Evolutionary conservation across 23 red algal species (phyloP), one percentile per base, ranked within the genome.

Genomic region (Gracilariopsis chorda): DNA sequence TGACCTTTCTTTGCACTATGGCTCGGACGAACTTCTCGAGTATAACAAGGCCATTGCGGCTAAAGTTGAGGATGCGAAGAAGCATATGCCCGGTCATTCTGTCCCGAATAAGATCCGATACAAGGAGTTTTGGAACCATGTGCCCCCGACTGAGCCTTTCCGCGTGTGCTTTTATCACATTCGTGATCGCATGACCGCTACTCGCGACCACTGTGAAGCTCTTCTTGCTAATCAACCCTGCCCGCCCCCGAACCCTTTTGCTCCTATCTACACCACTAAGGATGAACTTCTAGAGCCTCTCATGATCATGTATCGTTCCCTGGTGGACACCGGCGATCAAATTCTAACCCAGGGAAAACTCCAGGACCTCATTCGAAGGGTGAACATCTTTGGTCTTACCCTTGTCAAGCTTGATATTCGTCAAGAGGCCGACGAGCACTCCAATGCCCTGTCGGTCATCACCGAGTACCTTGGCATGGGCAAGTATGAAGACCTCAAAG

Each of bases 101-200:
- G 55, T 65, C 64, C 39, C 89, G 8, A 91, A 81, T 20, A 95
- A 86, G 63, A 93, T 98, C 57, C 94, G 91, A 33, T 99, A 92
- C 90, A 93, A 94, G 48, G 97, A 99, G 92, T 99, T 99, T 83
- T 99, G 93, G 97, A 95, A 99, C 84, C 90, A 96, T 56, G 97
- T 99, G 30, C 97, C 97, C 12, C 93, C 93, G 14, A 89, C 90
- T 0, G 97, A 99, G 70, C 97, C 97, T 17, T 99, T 96, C 62
- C 97, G 97, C 7, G 67, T 95, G 52, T 82, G 87, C 42, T 83
- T 99, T 42, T 92, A 93, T n/a, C 86, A 96, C 79, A 72, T 99
- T 58, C 97, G 97, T 49, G 97, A 95, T 37, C 97, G 97, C 40
- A 92, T 99, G 76, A 86, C 84, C 47, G 83, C 84, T 9, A 99